Conservation (phyloP, 2,329 filamentous ascomycete genomes). For the Mollisiaceae sp. region DNA sequence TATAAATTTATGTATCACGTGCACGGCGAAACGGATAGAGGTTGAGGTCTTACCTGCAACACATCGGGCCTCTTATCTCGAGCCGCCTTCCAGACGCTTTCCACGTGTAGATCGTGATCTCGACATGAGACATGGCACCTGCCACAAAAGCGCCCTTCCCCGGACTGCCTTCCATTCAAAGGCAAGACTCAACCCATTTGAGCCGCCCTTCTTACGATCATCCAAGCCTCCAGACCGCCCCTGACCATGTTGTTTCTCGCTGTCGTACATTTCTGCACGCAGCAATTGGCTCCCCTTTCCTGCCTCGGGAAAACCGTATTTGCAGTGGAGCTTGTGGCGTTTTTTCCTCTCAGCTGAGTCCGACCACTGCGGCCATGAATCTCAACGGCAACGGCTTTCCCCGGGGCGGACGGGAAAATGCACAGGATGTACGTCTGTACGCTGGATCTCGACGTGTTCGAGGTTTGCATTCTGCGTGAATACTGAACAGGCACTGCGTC, state of each 20-base stretch:
- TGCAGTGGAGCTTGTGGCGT: background rate
- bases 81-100: background rate
- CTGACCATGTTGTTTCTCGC: background rate
- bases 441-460: background rate
- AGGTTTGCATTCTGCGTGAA: constrained; percentile 4
- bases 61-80: background rate
- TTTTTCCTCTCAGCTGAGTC: constrained; percentile 2
- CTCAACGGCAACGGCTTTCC: background rate
- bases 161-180: background rate
- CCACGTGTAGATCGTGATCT: constrained; percentile 5
- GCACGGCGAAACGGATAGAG: background rate
- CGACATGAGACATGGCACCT: background rate
- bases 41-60: background rate
- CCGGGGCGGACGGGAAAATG: background rate
- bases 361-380: background rate
- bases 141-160: background rate
- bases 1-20: background rate
- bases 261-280: background rate
- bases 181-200: constrained; percentile 1
- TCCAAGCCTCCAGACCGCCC: background rate
- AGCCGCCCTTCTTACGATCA: background rate
- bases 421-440: background rate
- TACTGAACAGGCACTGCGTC: constrained; percentile 4
- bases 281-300: constrained; percentile 7
- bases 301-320: background rate